A percentile compares a stretch with the other conserved stretches of the same genome.
These are phyloP conservation scores for Leccinum subspadiceum DNA, from an alignment of 1,284 basidiomycete genomes.

Conservation along the genomic window DNA sequence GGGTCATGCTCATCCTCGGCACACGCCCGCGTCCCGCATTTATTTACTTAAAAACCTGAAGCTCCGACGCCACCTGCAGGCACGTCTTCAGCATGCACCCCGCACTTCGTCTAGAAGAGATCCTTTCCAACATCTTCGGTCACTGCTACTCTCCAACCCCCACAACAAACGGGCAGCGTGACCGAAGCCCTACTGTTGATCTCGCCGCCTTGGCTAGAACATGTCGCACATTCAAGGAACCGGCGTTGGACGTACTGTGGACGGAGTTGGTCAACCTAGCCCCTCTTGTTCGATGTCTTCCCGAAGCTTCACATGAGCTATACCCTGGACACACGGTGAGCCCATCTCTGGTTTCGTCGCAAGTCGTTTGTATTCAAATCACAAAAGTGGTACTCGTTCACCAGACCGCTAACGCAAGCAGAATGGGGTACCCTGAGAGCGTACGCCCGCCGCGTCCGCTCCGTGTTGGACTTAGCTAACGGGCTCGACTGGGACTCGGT, in stretches of 20 bases:
- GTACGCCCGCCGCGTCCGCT: constrained; percentile 20
- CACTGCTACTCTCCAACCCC: constrained; percentile 11
- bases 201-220: constrained; percentile 24
- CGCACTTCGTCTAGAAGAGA: constrained; percentile 23
- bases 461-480: constrained; percentile 17
- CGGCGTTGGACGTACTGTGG: constrained; percentile 26
- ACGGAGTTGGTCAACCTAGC: constrained; percentile 19
- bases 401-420: constrained; percentile 11
- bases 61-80: background rate
- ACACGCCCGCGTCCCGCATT: background rate
- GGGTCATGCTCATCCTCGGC: background rate
- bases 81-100: constrained; percentile 18
- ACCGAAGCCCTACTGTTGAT: constrained; percentile 5
- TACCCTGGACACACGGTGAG: constrained; percentile 17
- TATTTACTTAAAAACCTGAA: background rate
- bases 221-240: constrained; percentile 26
- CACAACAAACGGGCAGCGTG: background rate
- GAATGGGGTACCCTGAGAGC: constrained; percentile 19
- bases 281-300: constrained; percentile 26
- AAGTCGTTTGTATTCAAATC: constrained; percentile 1
- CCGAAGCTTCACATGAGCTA: constrained; percentile 17
- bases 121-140: constrained; percentile 17
- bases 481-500: constrained; percentile 24
- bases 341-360: background rate
- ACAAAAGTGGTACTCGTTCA: constrained; percentile 23